Base-by-base conservation (phyloP, 2,329 filamentous ascomycete genomes). In the Shiraia sp. region DNA sequence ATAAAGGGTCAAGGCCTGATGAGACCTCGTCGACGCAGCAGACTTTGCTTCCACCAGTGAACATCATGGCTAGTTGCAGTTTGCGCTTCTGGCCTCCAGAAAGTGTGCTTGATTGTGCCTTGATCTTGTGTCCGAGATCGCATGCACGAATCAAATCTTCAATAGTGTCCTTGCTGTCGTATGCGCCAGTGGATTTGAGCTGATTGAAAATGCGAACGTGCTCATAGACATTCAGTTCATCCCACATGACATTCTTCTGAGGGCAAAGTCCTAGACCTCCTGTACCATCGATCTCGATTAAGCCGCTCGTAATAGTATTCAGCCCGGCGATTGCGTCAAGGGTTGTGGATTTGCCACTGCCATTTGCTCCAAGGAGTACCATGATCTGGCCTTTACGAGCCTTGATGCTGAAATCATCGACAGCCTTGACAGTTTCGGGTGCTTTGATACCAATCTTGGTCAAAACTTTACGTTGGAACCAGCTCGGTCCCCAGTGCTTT, bases 191-290 rank as follows among this genome's bases (percentile, higher is more conserved):
- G 0, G 86, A 80, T 62, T 96, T 96, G 34, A 96, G 76, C 32
- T 78, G 77, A 65, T 93, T 92, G 73, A 96, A 96, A 35, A 95
- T 88, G 8, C 73, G 72, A 12, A 96, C 82, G 59, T 96, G 91
- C 66, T 96, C 90, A 57, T 84, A 81, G 0, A 95, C 90, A 0
- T 88, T 95, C 40, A 96, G 72, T 43, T 90, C 85, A 55, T 92
- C 87, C 90, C 91, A 96, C 23, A 96, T 78, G 5, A 96, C 91
- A 57, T 96, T 96, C 75, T 92, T 91, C 65, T 96, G 91, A 0
- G 91, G 91, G 42, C 90, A 92, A 29, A 95, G 84, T 10, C 91
- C 91, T 14, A 96, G 78, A 0, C 88, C 89, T 8, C 88, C 88
- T 8, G 82, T 85, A 1, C 85, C 85, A 51, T 91, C 85, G 32